Conservation (phyloP, 306 rosid species). For the Citrullus mucosospermus region DNA sequence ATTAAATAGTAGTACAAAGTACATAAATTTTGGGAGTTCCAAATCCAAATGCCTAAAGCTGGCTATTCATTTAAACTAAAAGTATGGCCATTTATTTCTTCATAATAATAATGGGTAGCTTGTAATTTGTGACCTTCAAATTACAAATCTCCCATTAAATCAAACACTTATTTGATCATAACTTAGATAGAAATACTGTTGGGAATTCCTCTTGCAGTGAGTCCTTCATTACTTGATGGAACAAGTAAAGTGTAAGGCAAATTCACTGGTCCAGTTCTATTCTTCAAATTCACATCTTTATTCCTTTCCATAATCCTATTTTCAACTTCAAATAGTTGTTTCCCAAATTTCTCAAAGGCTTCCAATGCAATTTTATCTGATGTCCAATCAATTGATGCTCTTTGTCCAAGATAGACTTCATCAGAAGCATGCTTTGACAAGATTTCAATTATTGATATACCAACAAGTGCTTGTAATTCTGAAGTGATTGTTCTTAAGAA, state of each 20-base stretch:
- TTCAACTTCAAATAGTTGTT: constrained; percentile 31
- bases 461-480: constrained; percentile 35
- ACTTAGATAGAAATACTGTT: constrained; percentile 44
- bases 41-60: not conserved
- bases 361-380: constrained; percentile 29
- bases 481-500: constrained; percentile 43
- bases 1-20: not conserved
- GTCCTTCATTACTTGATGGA: constrained; percentile 44
- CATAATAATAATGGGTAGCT: not conserved
- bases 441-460: constrained; percentile 51
- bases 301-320: constrained; percentile 23
- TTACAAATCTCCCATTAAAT: not conserved
- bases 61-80: not conserved
- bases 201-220: constrained; percentile 64
- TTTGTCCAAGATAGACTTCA: constrained; percentile 61
- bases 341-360: constrained; percentile 44
- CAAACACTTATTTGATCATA: not conserved
- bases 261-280: constrained; percentile 46
- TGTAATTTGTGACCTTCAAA: not conserved
- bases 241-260: constrained; percentile 53
- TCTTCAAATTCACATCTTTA: constrained; percentile 28
- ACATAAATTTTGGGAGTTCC: not conserved
- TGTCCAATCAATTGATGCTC: constrained; percentile 57
- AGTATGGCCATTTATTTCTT: not conserved
- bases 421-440: constrained; percentile 69